Base-by-base conservation (phyloP, 371 early-diverging fungal genomes). In the Syncephalastrum sp. region DNA sequence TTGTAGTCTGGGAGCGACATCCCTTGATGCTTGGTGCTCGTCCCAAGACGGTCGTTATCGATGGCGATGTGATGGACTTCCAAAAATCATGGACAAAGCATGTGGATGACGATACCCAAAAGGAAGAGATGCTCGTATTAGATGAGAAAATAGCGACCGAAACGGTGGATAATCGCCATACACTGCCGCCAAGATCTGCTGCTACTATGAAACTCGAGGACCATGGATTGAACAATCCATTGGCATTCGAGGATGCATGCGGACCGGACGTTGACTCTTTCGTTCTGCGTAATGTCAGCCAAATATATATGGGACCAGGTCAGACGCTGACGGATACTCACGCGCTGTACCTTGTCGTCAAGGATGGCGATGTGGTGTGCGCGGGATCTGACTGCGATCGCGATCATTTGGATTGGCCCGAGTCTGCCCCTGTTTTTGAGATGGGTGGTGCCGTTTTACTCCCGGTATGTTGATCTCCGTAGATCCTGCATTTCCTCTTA, bases 21-120 rank as follows among this genome's bases (percentile, higher is more conserved):
- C 93, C 93, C 10, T 70, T 93, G 14, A 55, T 77, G 7, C 66
- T 93, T 33, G 91, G 91, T 38, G 86, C 93, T n/a, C 79, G 85
- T 53, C 93, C 93, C 41, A 67, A 83, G 17, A 73, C 82, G 57
- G 91, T 93, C n/a, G 75, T 82, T 64, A 75, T 90, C 50, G 93
- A 93, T 70, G 93, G 93, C 47, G 75, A 75, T n/a, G 69, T 76
- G 13, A 68, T 83, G 5, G 64, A 72, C 25, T 79, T 73, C 59
- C 52, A 72, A n/a, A 48, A 46, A 16, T 60, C 72, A 14, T 77
- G 71, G 74, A 57, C 70, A 23, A 72, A 71, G 44, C 61, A 51
- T 5, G 56, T 62, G 3, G 66, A 63, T 23, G 45, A 38, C 4
- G 29, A 41, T 5, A 21, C 27, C 6, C 6, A 19, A 4, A 47